These are phyloP conservation scores for Coemansia sp. DNA, from an alignment of 192 early-diverging fungal species.

Conservation along the genomic window DNA sequence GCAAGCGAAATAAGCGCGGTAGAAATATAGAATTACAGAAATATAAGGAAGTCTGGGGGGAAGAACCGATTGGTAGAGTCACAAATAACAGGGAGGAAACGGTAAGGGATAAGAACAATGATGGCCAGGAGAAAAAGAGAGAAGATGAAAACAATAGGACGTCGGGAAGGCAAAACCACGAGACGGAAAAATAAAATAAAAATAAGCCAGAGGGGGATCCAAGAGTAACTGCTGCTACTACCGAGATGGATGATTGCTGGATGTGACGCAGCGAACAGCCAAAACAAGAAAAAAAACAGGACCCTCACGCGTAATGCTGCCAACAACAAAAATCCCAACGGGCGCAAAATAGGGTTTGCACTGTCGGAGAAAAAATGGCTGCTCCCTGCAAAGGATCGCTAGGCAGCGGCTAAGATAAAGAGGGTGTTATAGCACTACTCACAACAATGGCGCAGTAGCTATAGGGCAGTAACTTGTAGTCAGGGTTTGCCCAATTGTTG, in stretches of 20 bases:
- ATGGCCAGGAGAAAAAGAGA: conserved; percentile 12
- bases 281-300: neutral
- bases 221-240: conserved; percentile 9
- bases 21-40: conserved; percentile 3
- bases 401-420: neutral
- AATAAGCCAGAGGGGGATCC: conserved; percentile 1
- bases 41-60: conserved; percentile 6
- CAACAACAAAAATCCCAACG: neutral
- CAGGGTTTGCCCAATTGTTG: conserved; percentile 1
- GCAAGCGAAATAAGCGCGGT: neutral
- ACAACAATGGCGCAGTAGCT: neutral
- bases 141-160: conserved; percentile 5
- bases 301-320: neutral
- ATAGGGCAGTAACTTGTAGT: neutral
- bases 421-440: neutral
- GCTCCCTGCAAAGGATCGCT: conserved; percentile 11
- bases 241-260: neutral
- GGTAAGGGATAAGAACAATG: conserved; percentile 3
- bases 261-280: neutral
- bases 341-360: neutral
- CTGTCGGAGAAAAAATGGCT: neutral
- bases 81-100: neutral
- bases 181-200: neutral
- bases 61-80: neutral
- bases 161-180: neutral